These are phyloP conservation scores for Musa balbisiana DNA, from an alignment of 202 grass and related monocot species.

Conservation along the genomic window DNA sequence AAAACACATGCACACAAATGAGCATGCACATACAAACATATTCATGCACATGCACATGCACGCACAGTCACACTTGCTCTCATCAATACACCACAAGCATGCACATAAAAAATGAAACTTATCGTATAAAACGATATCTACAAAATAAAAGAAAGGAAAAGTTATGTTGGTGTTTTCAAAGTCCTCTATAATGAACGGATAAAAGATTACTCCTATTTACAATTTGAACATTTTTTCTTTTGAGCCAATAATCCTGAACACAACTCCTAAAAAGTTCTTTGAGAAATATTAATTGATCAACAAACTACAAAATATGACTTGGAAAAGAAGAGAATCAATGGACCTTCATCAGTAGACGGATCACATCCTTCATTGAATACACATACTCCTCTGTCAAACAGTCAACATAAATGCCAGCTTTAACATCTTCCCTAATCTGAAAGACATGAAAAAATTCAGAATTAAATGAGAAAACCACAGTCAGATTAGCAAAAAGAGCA, in stretches of 20 bases:
- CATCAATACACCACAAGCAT: too few species aligned
- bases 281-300: background rate
- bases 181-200: too few species aligned
- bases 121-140: too few species aligned
- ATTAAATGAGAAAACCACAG: constrained; percentile 7
- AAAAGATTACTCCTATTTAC: too few species aligned
- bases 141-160: too few species aligned
- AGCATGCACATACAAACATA: too few species aligned
- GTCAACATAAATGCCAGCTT: constrained; percentile 84
- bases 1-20: too few species aligned
- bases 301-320: background rate
- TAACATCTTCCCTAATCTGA: constrained; percentile 97
- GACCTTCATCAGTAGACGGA: constrained; percentile 76
- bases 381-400: constrained; percentile 82
- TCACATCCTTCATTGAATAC: constrained; percentile 75
- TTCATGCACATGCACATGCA: too few species aligned
- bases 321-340: background rate
- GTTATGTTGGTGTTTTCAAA: too few species aligned
- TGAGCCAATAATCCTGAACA: background rate
- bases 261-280: background rate
- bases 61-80: too few species aligned
- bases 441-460: constrained; percentile 20
- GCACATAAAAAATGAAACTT: too few species aligned
- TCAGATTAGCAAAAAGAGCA: constrained; percentile 17
- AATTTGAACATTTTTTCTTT: too few species aligned